Percentiles rank a stretch among this genome's conserved stretches.
These are phyloP conservation scores for Aureobasidium sp. DNA, from an alignment of 2,329 filamentous ascomycete species.

Conservation along the genomic window DNA sequence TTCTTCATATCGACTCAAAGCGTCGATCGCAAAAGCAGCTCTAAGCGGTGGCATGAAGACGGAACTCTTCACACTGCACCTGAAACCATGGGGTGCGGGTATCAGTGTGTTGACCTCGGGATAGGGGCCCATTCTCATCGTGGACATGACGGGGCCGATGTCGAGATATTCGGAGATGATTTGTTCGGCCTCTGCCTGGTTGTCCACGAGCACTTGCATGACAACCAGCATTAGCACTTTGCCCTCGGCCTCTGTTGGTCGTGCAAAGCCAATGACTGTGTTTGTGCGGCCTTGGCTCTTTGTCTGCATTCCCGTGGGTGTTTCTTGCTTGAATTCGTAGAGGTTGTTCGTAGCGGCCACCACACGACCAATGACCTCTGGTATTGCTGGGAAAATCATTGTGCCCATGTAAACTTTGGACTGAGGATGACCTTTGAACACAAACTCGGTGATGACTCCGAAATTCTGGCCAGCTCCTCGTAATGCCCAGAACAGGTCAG, in stretches of 20 bases:
- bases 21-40: no score
- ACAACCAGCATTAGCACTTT: constrained; percentile 20
- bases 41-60: no score
- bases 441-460: constrained; percentile 36
- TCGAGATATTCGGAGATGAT: constrained; percentile 15
- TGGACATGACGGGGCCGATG: no score
- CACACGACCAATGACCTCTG: no score
- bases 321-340: background rate
- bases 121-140: no score
- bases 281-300: constrained; percentile 17
- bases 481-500: constrained; percentile 45
- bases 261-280: constrained; percentile 19
- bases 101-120: no score
- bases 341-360: no score
- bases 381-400: no score
- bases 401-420: no score
- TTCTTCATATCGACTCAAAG: constrained; percentile 17
- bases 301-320: background rate
- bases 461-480: constrained; percentile 42
- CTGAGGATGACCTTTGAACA: no score
- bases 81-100: no score
- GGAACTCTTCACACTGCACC: no score
- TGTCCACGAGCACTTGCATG: constrained; percentile 24
- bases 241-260: constrained; percentile 23
- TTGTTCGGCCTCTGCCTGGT: constrained; percentile 22